Conservation (phyloP, 306 rosid genomes). For the Mimosa bimucronata region DNA sequence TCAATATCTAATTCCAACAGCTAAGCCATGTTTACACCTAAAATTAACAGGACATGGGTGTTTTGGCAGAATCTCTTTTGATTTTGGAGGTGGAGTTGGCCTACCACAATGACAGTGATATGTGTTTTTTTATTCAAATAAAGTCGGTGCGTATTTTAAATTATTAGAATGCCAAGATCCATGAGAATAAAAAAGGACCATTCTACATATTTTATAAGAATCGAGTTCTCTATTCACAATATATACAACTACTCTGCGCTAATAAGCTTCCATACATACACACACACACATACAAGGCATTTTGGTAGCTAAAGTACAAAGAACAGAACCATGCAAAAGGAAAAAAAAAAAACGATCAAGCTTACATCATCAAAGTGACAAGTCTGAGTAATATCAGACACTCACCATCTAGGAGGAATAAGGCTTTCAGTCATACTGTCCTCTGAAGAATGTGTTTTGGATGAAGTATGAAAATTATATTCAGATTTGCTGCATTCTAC, state of each 20-base stretch:
- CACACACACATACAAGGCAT: background rate
- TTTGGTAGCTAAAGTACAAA: background rate
- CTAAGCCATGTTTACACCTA: background rate
- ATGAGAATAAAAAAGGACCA: background rate
- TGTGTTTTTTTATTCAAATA: background rate
- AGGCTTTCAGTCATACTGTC: conserved; percentile 39
- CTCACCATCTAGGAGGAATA: conserved; percentile 29
- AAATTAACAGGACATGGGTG: background rate
- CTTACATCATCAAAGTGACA: too few relatives aligned
- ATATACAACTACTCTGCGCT: background rate
- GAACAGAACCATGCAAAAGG: background rate
- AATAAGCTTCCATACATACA: background rate
- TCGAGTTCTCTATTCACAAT: background rate
- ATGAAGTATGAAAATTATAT: conserved; percentile 29
- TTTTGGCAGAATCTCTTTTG: background rate
- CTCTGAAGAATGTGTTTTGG: conserved; percentile 37
- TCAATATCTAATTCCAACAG: background rate
- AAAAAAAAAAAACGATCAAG: background rate
- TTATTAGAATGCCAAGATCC: background rate
- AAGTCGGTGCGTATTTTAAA: background rate
- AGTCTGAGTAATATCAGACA: background rate
- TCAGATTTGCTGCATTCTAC: conserved; percentile 34
- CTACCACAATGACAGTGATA: background rate
- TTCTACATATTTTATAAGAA: background rate
- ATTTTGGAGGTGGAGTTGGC: background rate